Percentiles rank a stretch among this genome's conserved stretches.
Conservation (phyloP, 495 filamentous ascomycete species). For the Tetracladium setigerum region DNA sequence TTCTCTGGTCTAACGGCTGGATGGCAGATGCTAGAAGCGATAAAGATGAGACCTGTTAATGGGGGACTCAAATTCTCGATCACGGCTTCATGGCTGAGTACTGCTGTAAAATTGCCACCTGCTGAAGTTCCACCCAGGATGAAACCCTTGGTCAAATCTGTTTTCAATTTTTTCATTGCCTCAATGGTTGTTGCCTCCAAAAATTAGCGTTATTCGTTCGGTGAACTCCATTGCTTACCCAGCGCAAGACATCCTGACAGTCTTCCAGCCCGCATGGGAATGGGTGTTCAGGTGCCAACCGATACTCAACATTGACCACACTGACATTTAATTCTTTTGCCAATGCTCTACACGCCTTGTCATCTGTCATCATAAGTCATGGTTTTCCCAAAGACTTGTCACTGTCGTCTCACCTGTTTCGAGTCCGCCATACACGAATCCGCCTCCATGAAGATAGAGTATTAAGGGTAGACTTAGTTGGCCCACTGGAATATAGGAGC, state of each 20-base stretch:
- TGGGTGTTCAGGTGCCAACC: background rate
- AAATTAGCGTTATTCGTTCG: background rate
- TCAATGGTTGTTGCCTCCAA: background rate
- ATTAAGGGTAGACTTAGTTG: background rate
- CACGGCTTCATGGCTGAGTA: background rate
- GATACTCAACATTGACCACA: background rate
- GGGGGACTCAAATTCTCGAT: background rate
- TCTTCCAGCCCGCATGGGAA: background rate
- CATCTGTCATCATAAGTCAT: background rate
- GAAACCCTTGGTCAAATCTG: background rate
- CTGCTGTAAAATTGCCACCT: background rate
- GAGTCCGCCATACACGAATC: background rate
- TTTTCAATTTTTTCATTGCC: background rate
- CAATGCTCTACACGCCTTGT: background rate
- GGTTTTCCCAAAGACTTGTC: background rate
- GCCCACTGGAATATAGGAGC: background rate
- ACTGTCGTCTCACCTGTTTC: background rate
- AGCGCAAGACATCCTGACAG: background rate
- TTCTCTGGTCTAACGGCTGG: background rate
- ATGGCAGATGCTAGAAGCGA: background rate
- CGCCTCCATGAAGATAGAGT: background rate
- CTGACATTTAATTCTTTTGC: background rate
- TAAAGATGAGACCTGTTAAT: background rate
- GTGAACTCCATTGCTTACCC: background rate
- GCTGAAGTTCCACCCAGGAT: background rate